Conservation (phyloP, 2,329 filamentous ascomycete genomes). For the Ascocoryne sarcoides region DNA sequence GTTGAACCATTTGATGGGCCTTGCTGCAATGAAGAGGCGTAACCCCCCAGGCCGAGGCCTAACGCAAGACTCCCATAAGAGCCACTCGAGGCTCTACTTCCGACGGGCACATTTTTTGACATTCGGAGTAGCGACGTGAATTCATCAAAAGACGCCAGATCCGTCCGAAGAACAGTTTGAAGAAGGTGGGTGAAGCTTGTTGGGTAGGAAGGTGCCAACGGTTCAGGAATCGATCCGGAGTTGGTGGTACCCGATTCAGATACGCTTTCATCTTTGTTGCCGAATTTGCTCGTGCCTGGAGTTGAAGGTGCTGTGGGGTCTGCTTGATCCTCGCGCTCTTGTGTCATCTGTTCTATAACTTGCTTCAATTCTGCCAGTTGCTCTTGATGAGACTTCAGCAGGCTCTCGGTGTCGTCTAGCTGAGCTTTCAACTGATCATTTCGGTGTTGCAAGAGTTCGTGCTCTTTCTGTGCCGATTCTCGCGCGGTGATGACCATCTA, state of each 20-base stretch:
- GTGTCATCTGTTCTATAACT: slow-evolving; percentile 81
- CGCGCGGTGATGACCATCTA: slow-evolving; percentile 89
- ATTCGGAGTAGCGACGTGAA: slow-evolving; percentile 69
- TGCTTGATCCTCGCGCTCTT: slow-evolving; percentile 63
- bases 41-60: slow-evolving; percentile 37
- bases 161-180: slow-evolving; percentile 72
- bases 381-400: slow-evolving; percentile 85
- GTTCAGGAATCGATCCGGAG: slow-evolving; percentile 31
- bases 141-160: slow-evolving; percentile 74
- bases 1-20: slow-evolving; percentile 51
- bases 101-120: slow-evolving; percentile 44
- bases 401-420: slow-evolving; percentile 73
- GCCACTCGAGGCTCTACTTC: slow-evolving; percentile 62
- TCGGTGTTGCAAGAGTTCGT: slow-evolving; percentile 70
- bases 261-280: slow-evolving; percentile 42
- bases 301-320: slow-evolving; percentile 67
- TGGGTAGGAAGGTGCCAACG: slow-evolving; percentile 45
- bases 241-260: slow-evolving; percentile 27
- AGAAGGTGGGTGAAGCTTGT: slow-evolving; percentile 76
- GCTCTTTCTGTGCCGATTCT: slow-evolving; percentile 78
- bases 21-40: slow-evolving; percentile 31
- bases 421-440: slow-evolving; percentile 84
- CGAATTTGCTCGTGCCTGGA: slow-evolving; percentile 64
- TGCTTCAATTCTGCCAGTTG: slow-evolving; percentile 85
- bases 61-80: slow-evolving; percentile 51